Base-by-base conservation (phyloP, 2,329 filamentous ascomycete genomes). In the Epichloe amarillans region DNA sequence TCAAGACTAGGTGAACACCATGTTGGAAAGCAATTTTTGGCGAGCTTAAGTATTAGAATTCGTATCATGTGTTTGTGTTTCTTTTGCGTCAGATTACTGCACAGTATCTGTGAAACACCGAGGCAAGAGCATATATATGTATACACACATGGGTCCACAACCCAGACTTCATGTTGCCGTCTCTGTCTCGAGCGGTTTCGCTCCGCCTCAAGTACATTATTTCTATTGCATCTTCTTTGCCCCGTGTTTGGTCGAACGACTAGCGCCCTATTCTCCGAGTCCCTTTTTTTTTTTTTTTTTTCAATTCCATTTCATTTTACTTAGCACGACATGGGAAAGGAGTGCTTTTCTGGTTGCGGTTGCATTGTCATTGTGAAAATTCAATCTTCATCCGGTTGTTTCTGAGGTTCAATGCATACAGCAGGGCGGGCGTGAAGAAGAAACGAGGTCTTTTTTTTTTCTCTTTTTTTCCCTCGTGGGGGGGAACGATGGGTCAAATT, bases 1-100 rank as follows among this genome's bases (percentile, higher is more conserved):
- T 43, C 54, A 59, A 26, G 66, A 69, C 42, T 64, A 66, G 54
- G 39, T 3, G 38, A 15, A 46, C 1, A 41, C 6, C 6, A 37
- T 44, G 30, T 17, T 40, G 37, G 38, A 23, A 36, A n/a, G 12
- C 23, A 4, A 30, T 12, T 8, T 30, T 38, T 48, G 26, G 38
- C 17, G 44, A 36, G 15, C 44, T 30, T 23, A 14, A 17, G 23
- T 17, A 30, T 46, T 30, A 36, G 39, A 19, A 23, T 41, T 6
- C 17, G 6, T 6, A 11, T 41, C 17, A 17, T 21, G 19, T 41
- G 5, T 21, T 8, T 41, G 10, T 44, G 21, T 33, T 17, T 19
- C 35, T 33, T 30, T 46, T 23, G 21, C 17, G 26, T 33, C 30
- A 23, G 26, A 36, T 45, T 40, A 23, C 36, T 49, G 46, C 45